These are phyloP conservation scores for Sequoia sempervirens DNA, from an alignment of 75 land plant genomes.

Conservation along the genomic window DNA sequence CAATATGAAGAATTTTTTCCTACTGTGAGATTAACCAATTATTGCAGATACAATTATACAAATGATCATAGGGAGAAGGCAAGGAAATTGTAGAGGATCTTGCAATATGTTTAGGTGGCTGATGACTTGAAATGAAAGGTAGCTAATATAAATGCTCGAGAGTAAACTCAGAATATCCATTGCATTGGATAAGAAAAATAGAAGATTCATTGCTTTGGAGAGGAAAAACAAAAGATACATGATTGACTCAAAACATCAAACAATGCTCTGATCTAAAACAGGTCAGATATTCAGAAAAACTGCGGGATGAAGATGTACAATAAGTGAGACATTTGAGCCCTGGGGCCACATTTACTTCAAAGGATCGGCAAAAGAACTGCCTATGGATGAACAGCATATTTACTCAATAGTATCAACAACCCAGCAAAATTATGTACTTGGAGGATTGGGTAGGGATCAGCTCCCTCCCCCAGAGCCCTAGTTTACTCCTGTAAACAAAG, in stretches of 20 bases:
- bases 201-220: neutral
- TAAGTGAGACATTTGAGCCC: neutral
- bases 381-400: neutral
- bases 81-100: neutral
- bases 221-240: neutral
- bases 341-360: neutral
- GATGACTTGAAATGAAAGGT: neutral
- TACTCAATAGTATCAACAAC: neutral
- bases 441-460: neutral
- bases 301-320: neutral
- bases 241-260: neutral
- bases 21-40: too few species aligned
- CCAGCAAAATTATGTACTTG: neutral
- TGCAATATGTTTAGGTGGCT: neutral
- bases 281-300: neutral
- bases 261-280: neutral
- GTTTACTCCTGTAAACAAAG: neutral
- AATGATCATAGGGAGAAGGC: neutral
- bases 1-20: neutral
- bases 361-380: neutral
- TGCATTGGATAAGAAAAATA: neutral
- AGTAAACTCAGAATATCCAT: neutral
- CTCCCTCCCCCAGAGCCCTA: neutral
- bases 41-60: neutral
- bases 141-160: neutral